Conservation (phyloP, 108 stramenopile genomes). For the Cylindrotheca fusiformis region DNA sequence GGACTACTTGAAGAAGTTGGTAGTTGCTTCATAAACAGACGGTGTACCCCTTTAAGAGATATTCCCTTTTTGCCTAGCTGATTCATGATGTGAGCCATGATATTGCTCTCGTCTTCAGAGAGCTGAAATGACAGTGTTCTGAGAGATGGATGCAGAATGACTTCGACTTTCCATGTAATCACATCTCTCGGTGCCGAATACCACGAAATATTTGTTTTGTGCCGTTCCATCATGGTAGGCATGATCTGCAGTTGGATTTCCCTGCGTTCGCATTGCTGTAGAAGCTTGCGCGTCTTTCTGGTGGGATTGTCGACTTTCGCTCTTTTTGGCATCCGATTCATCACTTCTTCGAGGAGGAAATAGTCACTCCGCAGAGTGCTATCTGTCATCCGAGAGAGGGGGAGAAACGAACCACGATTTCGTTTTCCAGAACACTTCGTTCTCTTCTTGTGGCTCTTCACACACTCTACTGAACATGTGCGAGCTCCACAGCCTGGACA, state of each 20-base stretch:
- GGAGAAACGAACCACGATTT: conserved; percentile 45
- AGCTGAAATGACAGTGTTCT: not conserved
- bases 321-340: conserved; percentile 34
- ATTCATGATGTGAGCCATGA: conserved; percentile 10
- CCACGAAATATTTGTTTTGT: conserved; percentile 58
- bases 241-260: conserved; percentile 56
- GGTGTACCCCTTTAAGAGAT: conserved; percentile 10
- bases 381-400: conserved; percentile 49
- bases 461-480: conserved; percentile 66
- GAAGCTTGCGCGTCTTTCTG: conserved; percentile 39
- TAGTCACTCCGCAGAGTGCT: conserved; percentile 61
- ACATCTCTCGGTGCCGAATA: conserved; percentile 23
- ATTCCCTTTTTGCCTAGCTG: conserved; percentile 5
- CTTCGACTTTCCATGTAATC: conserved; percentile 34
- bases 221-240: conserved; percentile 68
- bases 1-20: conserved; percentile 60
- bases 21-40: conserved; percentile 43
- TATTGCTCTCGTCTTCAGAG: conserved; percentile 21
- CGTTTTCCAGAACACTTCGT: conserved; percentile 69
- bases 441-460: conserved; percentile 47
- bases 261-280: conserved; percentile 53
- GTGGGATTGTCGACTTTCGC: not conserved
- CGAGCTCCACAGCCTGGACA: conserved; percentile 57
- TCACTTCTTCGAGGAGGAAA: conserved; percentile 75
- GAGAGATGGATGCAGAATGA: conserved; percentile 6